Conservation (phyloP, 192 early-diverging fungal genomes). For the Dissophora globulifera region DNA sequence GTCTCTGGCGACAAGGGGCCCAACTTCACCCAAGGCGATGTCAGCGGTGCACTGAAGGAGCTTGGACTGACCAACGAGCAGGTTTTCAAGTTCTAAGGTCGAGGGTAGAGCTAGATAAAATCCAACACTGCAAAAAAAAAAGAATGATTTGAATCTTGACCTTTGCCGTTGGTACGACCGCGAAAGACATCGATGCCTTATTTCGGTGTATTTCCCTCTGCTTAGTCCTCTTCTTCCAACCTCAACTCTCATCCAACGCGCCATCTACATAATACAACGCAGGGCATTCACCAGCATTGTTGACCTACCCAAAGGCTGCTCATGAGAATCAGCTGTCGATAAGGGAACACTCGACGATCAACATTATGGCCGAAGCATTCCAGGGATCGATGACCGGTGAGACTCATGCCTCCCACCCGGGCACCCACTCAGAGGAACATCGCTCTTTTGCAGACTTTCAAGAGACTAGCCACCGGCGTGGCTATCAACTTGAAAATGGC, state of each 20-base stretch:
- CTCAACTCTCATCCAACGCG: no score
- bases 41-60: slow-evolving; percentile 86
- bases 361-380: slow-evolving; percentile 10
- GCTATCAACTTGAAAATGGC: slow-evolving; percentile 1
- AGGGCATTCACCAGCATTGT: neutral
- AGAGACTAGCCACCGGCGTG: neutral
- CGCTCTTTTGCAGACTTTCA: neutral
- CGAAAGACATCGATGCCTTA: no score
- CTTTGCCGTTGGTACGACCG: no score
- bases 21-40: slow-evolving; percentile 84
- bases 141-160: no score
- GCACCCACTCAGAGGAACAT: neutral
- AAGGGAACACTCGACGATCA: neutral
- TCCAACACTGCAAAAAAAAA: no score
- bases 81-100: slow-evolving; percentile 90
- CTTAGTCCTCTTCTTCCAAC: no score
- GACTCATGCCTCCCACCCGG: neutral
- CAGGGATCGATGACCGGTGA: neutral
- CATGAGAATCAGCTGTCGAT: slow-evolving; percentile 10
- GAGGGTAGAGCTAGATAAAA: no score
- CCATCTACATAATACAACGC: no score
- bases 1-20: slow-evolving; percentile 84
- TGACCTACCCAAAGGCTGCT: neutral
- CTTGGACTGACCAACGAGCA: slow-evolving; percentile 75
- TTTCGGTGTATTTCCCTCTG: no score